Evolutionary conservation across 805 yeast genomes (phyloP), one percentile per base, ranked within the genome.

Genomic region (Maudiozyma saulgeensis): DNA sequence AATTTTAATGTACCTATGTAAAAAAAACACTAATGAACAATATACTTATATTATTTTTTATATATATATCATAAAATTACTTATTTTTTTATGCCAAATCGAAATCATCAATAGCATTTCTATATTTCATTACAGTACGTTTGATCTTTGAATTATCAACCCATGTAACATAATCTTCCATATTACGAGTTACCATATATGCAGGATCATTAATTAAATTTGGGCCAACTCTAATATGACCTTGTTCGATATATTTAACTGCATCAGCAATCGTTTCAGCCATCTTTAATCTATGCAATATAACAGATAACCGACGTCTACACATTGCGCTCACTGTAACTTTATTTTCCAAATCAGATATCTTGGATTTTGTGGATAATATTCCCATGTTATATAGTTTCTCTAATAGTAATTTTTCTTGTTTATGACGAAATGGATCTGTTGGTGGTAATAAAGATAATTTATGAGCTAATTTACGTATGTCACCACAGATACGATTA

Each of bases 91-190:
- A 75, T 45, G 77, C 70, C 51, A 75, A 68, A 49, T 75, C 80
- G 58, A 73, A 80, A 63, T 80, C 84, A 63, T 80, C 84, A 53
- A 79, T 72, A 61, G 74, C 72, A 66, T 91, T 90, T 69, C 87
- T 84, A 73, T 85, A 93, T 70, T 85, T 85, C 69, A 90, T 80
- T 51, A 91, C 80, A 57, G 87, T 88, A 61, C 84, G 78, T 75
- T 86, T 90, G 68, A 95, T 90, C 82, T 93, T 95, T 57, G 95
- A 84, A 41, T 82, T 78, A 61, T 93, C 97, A n/a, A 87, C 93
- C 99, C 99, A 93, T 3, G 99, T 93, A 58, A 93, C 75, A 67
- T 88, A 93, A 67, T 93, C 99, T 65, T 93, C 99, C 85, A 93
- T 76, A 59, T 81, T 87, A 63, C 96, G 78, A 2, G 97, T 91